Conservation (phyloP, 176 grass and related monocot genomes). For the Pharus latifolius region DNA sequence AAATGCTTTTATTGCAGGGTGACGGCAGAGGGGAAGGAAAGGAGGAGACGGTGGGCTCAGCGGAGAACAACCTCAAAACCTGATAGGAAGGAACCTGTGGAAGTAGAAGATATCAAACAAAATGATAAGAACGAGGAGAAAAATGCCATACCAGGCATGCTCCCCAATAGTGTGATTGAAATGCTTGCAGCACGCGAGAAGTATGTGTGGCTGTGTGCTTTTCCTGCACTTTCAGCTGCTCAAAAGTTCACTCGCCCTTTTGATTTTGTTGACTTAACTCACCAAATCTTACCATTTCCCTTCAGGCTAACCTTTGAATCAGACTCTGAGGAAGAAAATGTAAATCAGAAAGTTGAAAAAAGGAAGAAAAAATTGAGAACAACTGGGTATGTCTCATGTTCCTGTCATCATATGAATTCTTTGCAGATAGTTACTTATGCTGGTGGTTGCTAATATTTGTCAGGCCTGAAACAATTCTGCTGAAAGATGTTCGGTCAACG, state of each 20-base stretch:
- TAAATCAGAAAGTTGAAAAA: constrained; percentile 35
- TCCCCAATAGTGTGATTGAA: constrained; percentile 64
- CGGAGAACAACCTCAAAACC: constrained; percentile 34
- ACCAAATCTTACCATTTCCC: background rate
- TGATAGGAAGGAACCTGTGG: background rate
- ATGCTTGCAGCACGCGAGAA: constrained; percentile 92
- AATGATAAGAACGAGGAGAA: constrained; percentile 15
- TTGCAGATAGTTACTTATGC: background rate
- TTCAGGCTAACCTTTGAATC: constrained; percentile 76
- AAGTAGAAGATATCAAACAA: constrained; percentile 12
- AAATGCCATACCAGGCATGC: constrained; percentile 48
- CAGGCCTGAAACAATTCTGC: constrained; percentile 69
- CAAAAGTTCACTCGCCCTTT: background rate
- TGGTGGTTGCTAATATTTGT: constrained; percentile 8
- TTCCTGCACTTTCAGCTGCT: background rate
- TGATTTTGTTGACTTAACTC: background rate
- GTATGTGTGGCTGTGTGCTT: constrained; percentile 38
- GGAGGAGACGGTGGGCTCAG: constrained; percentile 38
- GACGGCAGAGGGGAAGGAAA: constrained; percentile 25
- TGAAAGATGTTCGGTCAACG: constrained; percentile 50
- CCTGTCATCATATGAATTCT: background rate
- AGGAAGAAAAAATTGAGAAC: constrained; percentile 45
- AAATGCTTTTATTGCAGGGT: background rate
- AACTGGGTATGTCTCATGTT: constrained; percentile 43
- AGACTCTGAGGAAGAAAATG: constrained; percentile 75